phyloP scores from a whole-genome alignment of 1,284 basidiomycete species.

The Sanguinoderma infundibulare region DNA sequence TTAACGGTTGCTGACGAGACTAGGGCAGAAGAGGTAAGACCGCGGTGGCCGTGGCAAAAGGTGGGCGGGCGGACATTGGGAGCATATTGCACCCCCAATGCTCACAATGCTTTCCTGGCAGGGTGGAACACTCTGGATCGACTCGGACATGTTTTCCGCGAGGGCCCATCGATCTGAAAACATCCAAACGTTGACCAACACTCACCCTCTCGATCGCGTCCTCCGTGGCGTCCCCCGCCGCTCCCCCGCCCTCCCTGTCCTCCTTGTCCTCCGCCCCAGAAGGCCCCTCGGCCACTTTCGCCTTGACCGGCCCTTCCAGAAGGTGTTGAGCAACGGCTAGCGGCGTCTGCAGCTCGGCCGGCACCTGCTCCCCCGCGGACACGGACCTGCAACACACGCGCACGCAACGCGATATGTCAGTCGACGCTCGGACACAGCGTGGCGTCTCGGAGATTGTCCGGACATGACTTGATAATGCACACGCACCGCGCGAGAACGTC shows the following conservation, averaged over 20 bases:
- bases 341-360: conserved; percentile 64
- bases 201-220: conserved; percentile 34
- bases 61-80: no score
- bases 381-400: conserved; percentile 31
- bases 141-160: no score
- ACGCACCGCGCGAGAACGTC: conserved; percentile 65
- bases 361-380: conserved; percentile 58
- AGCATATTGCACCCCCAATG: no score
- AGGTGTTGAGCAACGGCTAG: conserved; percentile 65
- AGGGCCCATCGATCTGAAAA: no score
- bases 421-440: conserved; percentile 2
- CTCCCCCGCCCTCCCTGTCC: conserved; percentile 36
- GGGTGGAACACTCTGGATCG: no score
- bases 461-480: conserved; percentile 11
- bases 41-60: no score
- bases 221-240: conserved; percentile 31
- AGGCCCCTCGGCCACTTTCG: conserved; percentile 27
- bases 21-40: no score
- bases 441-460: conserved; percentile 7
- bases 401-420: no score
- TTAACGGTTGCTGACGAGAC: no score
- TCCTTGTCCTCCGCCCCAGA: conserved; percentile 35
- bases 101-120: no score
- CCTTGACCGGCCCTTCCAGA: conserved; percentile 43
- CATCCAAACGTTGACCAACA: background rate